phyloP scores from a whole-genome alignment of 2,329 filamentous ascomycete genomes.

The Cordyceps cateniannulata region DNA sequence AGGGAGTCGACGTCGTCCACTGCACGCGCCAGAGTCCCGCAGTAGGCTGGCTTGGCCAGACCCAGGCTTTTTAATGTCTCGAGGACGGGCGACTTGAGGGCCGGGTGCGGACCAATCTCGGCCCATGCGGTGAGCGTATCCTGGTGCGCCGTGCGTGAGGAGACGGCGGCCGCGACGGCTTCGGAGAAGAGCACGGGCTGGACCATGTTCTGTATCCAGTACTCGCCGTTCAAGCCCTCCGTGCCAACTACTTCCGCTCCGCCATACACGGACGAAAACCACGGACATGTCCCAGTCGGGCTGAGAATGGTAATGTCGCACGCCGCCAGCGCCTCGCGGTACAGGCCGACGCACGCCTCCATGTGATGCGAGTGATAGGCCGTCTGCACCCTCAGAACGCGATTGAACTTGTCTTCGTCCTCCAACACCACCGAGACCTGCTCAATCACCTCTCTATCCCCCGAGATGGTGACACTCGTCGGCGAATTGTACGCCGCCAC shows the following conservation, averaged over 20 bases:
- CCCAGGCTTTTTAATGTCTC: conserved; percentile 20
- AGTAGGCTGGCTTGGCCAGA: not conserved
- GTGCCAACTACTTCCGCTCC: not conserved
- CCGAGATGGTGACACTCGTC: conserved; percentile 19
- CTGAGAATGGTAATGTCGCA: not conserved
- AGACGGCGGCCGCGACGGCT: not conserved
- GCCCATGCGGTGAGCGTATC: not conserved
- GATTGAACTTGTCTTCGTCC: conserved; percentile 15
- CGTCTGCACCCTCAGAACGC: conserved; percentile 20
- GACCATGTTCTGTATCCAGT: conserved; percentile 12
- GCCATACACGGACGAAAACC: conserved; percentile 5
- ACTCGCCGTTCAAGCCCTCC: not conserved
- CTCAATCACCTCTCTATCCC: conserved; percentile 18
- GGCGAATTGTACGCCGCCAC: conserved; percentile 17
- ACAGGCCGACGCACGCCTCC: not conserved
- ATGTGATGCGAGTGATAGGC: conserved; percentile 29
- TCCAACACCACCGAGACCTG: conserved; percentile 14
- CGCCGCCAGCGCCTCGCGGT: not conserved
- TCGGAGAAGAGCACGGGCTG: conserved; percentile 8
- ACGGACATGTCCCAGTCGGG: not conserved
- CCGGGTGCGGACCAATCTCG: conserved; percentile 18
- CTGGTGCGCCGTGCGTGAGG: not conserved
- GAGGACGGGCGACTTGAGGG: conserved; percentile 26
- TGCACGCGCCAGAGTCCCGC: not conserved
- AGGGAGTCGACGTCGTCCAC: not conserved